These are phyloP conservation scores for Buxus sempervirens DNA, from an alignment of 164 flowering plant species.

Conservation along the genomic window DNA sequence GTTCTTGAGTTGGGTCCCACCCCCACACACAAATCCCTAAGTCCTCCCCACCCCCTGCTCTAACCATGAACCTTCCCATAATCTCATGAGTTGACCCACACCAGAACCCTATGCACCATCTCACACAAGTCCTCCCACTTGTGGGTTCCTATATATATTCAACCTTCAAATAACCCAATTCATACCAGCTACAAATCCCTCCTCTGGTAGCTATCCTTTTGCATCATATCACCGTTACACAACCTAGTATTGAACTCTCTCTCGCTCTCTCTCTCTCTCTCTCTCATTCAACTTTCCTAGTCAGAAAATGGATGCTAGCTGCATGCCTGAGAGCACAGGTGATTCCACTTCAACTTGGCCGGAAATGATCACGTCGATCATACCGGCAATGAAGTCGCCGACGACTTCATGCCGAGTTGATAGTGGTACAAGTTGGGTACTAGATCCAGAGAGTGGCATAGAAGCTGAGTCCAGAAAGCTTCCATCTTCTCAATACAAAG, in stretches of 20 bases:
- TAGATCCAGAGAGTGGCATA: conserved; percentile 53
- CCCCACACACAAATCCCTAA: not conserved
- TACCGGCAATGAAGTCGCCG: conserved; percentile 24
- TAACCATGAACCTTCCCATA: conserved; percentile 58
- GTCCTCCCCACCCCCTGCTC: not conserved
- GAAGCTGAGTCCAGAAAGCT: conserved; percentile 72
- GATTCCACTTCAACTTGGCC: not conserved
- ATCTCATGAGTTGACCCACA: conserved; percentile 40
- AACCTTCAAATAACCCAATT: not conserved
- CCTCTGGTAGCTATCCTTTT: not conserved
- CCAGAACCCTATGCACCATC: conserved; percentile 3
- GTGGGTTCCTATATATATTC: conserved; percentile 11
- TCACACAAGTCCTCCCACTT: not conserved
- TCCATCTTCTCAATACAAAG: conserved; percentile 29
- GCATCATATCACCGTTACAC: not conserved
- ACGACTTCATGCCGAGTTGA: conserved; percentile 53
- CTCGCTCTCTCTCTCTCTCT: not conserved
- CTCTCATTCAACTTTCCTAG: too few relatives aligned
- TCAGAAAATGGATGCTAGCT: not conserved
- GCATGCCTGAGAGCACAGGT: not conserved
- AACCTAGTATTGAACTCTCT: not conserved
- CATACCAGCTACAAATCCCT: not conserved
- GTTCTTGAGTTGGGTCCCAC: conserved; percentile 44
- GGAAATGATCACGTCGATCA: not conserved
- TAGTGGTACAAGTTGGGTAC: conserved; percentile 59